Conservation (phyloP, 208 protist species). For the Porcisia hertigi region DNA sequence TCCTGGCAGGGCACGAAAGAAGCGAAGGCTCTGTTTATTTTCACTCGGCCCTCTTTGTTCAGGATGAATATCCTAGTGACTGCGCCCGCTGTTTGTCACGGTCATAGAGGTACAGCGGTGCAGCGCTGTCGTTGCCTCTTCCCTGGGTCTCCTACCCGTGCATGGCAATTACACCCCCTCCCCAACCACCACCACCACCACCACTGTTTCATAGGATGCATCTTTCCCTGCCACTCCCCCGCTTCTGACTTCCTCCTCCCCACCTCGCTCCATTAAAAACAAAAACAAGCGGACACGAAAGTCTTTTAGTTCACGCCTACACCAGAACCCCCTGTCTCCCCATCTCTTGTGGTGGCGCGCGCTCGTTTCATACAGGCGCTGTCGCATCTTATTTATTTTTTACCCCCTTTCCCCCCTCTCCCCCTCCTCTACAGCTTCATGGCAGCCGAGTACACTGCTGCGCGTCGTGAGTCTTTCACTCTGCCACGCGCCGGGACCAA, state of each 20-base stretch:
- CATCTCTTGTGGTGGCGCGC: background rate
- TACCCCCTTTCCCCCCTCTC: slow-evolving; percentile 21
- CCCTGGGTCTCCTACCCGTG: background rate
- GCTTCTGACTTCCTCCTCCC: background rate
- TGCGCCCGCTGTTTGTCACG: background rate
- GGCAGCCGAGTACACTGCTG: slow-evolving; percentile 49
- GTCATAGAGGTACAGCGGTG: background rate
- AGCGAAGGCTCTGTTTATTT: background rate
- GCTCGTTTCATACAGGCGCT: slow-evolving; percentile 1
- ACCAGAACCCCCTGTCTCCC: background rate
- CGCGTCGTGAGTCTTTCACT: slow-evolving; percentile 57
- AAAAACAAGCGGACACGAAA: background rate
- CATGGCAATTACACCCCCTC: background rate
- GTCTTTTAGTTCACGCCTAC: background rate
- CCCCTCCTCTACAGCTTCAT: slow-evolving; percentile 5
- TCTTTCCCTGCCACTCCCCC: background rate
- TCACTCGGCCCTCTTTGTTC: background rate
- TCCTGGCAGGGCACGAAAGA: background rate
- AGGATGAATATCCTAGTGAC: background rate
- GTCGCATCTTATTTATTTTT: slow-evolving; percentile 8
- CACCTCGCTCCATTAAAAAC: background rate
- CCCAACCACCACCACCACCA: background rate
- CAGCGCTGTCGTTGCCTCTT: background rate
- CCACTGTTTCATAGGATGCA: background rate
- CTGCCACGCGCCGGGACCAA: slow-evolving; percentile 70